phyloP scores from a whole-genome alignment of 2,329 filamentous ascomycete genomes.

The Bipolaris bicolor region DNA sequence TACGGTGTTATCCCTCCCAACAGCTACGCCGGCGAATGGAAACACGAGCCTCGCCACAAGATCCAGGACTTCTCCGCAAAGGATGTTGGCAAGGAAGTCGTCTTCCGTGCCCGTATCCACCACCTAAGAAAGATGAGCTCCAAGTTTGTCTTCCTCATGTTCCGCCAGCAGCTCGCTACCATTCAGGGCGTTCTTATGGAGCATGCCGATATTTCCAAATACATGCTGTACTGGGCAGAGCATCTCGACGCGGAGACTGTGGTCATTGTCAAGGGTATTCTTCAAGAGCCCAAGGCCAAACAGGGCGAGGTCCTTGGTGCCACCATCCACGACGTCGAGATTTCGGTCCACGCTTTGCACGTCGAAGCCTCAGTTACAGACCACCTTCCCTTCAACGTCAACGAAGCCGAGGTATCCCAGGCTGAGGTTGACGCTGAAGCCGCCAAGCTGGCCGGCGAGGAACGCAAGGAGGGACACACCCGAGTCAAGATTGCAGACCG shows the following conservation, averaged over 20 bases:
- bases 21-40: constrained; percentile 61
- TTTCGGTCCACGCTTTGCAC: constrained; percentile 71
- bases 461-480: constrained; percentile 61
- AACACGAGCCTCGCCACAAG: constrained; percentile 55
- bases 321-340: constrained; percentile 75
- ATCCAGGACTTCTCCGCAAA: constrained; percentile 59
- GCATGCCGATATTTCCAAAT: constrained; percentile 67
- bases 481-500: constrained; percentile 71
- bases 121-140: constrained; percentile 82
- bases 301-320: constrained; percentile 74
- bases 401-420: constrained; percentile 69
- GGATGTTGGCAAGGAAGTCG: constrained; percentile 65
- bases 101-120: constrained; percentile 75
- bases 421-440: constrained; percentile 59
- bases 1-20: constrained; percentile 66
- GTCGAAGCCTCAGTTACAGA: constrained; percentile 67
- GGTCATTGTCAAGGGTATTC: constrained; percentile 74
- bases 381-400: constrained; percentile 70
- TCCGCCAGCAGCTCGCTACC: constrained; percentile 82
- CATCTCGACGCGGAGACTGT: constrained; percentile 80
- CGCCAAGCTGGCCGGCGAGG: constrained; percentile 53
- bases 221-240: constrained; percentile 88
- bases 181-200: constrained; percentile 81
- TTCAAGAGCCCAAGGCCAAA: constrained; percentile 72
- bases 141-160: constrained; percentile 82